Percentiles rank a stretch among this genome's conserved stretches.
These are phyloP conservation scores for Celoporthe dispersa DNA, from an alignment of 2,329 filamentous ascomycete genomes.

Conservation along the genomic window DNA sequence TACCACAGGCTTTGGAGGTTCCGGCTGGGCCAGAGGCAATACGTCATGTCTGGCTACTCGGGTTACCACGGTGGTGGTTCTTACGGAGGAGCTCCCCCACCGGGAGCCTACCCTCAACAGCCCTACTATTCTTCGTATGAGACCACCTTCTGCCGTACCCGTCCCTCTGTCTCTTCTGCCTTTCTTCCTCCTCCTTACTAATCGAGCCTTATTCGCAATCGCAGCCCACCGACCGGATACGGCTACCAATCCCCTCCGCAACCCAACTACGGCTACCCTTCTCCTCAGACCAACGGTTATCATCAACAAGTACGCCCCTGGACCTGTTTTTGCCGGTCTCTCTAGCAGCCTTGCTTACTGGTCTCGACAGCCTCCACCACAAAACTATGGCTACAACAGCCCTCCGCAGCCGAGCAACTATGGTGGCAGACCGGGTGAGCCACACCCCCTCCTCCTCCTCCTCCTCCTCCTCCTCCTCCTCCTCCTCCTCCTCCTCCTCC, in stretches of 20 bases:
- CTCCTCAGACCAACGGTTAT: conserved; percentile 40
- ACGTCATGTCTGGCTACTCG: conserved; percentile 66
- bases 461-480: conserved; percentile 11
- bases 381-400: conserved; percentile 50
- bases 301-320: conserved; percentile 43
- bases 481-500: neutral
- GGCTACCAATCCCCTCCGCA: conserved; percentile 56
- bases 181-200: conserved; percentile 26
- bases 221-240: conserved; percentile 44
- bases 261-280: conserved; percentile 37
- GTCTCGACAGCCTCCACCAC: conserved; percentile 43
- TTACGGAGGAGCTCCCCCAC: conserved; percentile 30
- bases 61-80: conserved; percentile 45
- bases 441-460: conserved; percentile 1
- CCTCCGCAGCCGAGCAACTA: conserved; percentile 47
- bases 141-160: conserved; percentile 3
- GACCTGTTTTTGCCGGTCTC: neutral
- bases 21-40: conserved; percentile 4
- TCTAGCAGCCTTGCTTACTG: neutral
- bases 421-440: conserved; percentile 52
- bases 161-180: neutral
- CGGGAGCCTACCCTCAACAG: conserved; percentile 28
- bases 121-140: conserved; percentile 30
- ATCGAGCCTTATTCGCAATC: conserved; percentile 11
- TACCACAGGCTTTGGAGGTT: neutral